These are phyloP conservation scores for Entomortierella beljakovae DNA, from an alignment of 192 early-diverging fungal genomes.

Conservation along the genomic window DNA sequence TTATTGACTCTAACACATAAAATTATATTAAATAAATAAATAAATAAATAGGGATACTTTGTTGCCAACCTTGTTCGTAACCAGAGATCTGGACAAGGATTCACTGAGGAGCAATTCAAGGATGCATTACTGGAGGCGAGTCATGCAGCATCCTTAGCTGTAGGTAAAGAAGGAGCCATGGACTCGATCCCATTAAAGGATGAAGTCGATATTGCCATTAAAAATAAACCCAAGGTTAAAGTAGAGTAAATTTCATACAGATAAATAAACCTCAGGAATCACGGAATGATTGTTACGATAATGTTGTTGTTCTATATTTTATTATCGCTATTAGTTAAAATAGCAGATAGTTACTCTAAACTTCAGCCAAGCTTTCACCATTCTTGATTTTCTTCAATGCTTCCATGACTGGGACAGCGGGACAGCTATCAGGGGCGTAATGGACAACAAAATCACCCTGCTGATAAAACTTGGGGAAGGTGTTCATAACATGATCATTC, in stretches of 20 bases:
- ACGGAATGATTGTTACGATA: too few relatives aligned
- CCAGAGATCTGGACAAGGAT: conserved; percentile 25
- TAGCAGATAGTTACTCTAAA: conserved; percentile 18
- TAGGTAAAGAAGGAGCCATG: conserved; percentile 75
- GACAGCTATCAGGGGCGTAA: conserved; percentile 68
- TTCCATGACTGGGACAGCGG: conserved; percentile 57
- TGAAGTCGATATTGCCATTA: conserved; percentile 55
- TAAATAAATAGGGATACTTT: conserved; percentile 79
- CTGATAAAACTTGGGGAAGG: conserved; percentile 60
- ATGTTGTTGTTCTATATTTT: too few relatives aligned
- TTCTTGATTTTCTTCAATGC: conserved; percentile 52
- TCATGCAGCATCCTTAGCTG: conserved; percentile 74
- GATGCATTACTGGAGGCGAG: conserved; percentile 69
- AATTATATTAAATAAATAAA: too few relatives aligned
- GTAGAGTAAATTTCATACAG: not conserved
- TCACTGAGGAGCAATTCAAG: conserved; percentile 43
- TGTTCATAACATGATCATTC: conserved; percentile 69
- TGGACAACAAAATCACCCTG: conserved; percentile 68
- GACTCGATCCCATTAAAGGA: conserved; percentile 67
- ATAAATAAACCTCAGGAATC: too few relatives aligned
- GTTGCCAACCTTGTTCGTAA: conserved; percentile 64
- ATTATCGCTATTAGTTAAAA: not conserved
- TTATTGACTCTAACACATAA: too few relatives aligned
- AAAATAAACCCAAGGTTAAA: not conserved
- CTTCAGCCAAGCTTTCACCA: conserved; percentile 31